Conservation (phyloP, 352 stramenopile species). For the Poterioochromonas sp. region DNA sequence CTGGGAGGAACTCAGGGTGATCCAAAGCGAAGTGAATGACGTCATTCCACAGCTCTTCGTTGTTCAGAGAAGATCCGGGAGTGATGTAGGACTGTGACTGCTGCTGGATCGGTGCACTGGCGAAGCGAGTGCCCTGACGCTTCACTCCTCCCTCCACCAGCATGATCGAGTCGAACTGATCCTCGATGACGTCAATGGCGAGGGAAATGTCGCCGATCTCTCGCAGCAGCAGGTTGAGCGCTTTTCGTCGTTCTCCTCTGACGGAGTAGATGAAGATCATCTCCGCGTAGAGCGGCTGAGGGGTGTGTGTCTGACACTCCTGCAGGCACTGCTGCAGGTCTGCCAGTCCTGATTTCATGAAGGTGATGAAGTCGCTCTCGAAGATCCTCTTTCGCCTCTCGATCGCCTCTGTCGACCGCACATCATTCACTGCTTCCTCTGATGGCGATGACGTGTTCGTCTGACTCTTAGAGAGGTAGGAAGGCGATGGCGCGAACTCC, state of each 20-base stretch:
- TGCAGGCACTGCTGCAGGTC: neutral
- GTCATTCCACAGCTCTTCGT: constrained; percentile 10
- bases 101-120: no score
- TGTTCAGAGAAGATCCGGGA: no score
- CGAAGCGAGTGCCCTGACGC: no score
- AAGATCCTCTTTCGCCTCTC: neutral
- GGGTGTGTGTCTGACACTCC: neutral
- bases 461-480: neutral
- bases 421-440: neutral
- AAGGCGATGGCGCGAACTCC: neutral
- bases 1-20: neutral
- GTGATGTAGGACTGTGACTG: no score
- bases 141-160: no score
- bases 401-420: no score
- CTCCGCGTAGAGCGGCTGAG: neutral
- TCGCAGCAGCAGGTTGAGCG: neutral
- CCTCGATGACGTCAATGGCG: neutral
- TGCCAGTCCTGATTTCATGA: neutral
- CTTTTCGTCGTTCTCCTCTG: neutral
- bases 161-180: no score
- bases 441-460: neutral
- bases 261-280: neutral
- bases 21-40: neutral
- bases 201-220: neutral
- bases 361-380: neutral